Evolutionary conservation across 164 flowering plant genomes (phyloP).

Genomic region (Dillenia suffruticosa): DNA sequence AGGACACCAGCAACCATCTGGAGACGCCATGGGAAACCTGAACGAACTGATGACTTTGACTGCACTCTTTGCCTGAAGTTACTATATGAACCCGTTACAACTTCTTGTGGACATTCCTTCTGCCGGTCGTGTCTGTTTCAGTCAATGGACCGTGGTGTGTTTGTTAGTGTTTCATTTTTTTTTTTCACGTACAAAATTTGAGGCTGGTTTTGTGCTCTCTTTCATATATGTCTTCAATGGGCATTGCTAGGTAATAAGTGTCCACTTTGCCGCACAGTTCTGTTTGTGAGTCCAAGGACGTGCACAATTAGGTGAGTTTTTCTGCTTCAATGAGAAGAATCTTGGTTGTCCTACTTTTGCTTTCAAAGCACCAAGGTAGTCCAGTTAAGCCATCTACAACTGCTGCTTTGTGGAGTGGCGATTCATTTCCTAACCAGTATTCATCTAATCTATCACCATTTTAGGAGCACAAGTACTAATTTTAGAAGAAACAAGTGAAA

Average conservation of each 20-base stretch:
- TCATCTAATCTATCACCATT: no score
- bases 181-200: slow-evolving; percentile 4
- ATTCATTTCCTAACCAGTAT: no score
- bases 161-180: slow-evolving; percentile 2
- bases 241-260: slow-evolving; percentile 75
- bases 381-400: no score
- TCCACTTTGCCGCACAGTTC: slow-evolving; percentile 91
- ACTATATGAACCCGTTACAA: slow-evolving; percentile 86
- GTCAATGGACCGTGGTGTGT: slow-evolving; percentile 84
- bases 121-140: slow-evolving; percentile 91
- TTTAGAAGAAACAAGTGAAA: no score
- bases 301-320: slow-evolving; percentile 65
- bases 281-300: slow-evolving; percentile 75
- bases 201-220: neutral
- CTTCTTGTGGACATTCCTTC: slow-evolving; percentile 97
- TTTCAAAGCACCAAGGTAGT: neutral
- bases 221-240: neutral
- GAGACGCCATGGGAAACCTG: slow-evolving; percentile 44
- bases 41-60: slow-evolving; percentile 82
- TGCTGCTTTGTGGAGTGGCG: no score
- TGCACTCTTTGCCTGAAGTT: slow-evolving; percentile 89
- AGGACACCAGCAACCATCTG: slow-evolving; percentile 19
- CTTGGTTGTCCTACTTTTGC: neutral
- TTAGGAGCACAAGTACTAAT: no score
- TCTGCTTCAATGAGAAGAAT: slow-evolving; percentile 5